Evolutionary conservation across 2,329 filamentous ascomycete genomes (phyloP), one percentile per base, ranked within the genome.

Genomic region (Bisporella sp.): DNA sequence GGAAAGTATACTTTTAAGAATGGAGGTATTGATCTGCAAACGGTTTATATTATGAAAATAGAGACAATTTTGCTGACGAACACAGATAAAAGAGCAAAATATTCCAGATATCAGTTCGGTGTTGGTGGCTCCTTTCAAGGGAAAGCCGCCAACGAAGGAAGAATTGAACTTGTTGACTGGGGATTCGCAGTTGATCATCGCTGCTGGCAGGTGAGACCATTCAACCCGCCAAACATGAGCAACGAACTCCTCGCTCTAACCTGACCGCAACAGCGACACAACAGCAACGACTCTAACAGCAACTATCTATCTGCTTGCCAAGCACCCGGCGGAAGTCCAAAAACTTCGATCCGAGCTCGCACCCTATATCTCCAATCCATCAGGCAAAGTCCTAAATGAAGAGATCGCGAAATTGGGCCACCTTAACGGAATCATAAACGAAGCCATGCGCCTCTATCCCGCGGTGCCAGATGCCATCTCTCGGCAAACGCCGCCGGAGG

Each of bases 401-500:
- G 49, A 54, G 29, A 41, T 59, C 3, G 55, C 57, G 12, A 64
- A 62, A 9, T 54, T 58, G 41, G 62, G 71, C 8, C 21, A 21
- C 21, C 21, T 21, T 21, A 62, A 68, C 43, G 70, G 66, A 3
- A 59, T 62, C 35, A 68, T 74, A 43, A 64, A 73, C 43, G 72
- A 75, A 53, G 46, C 66, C 0, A 58, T 72, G 33, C 62, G 71
- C 0, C 54, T 73, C 4, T 59, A 68, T 41, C 69, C 71, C 1
- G 57, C 70, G 1, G 65, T 71, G 0, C 65, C 66, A 0, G 37
- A 49, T 2, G 56, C 55, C 5, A 39, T 57, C 5, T 29, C 31
- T 13, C 46, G 58, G 1, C 52, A 66, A 31, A 71, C 70, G 3
- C 69, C 71, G 0, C 62, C 65, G 0, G 61, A 69, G 40, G 72